Evolutionary conservation across 352 stramenopile genomes (phyloP), one percentile per base, ranked within the genome.

Genomic region (Globisporangium cylindrosporum): DNA sequence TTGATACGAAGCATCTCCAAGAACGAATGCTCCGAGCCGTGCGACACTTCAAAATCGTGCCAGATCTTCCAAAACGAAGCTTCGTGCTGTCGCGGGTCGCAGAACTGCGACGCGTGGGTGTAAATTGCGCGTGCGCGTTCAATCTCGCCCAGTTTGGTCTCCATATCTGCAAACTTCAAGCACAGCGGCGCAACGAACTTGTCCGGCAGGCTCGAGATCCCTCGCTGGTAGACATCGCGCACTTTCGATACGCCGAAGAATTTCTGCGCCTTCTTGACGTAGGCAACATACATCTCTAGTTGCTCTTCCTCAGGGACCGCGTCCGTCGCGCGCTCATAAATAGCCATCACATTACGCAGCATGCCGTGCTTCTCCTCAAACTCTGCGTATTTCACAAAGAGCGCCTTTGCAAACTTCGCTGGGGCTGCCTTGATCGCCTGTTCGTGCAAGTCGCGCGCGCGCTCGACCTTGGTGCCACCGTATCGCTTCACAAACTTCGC

Each of bases 1-100:
- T 99, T 99, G 60, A 99, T 94, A 12, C 97, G 91, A 24, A 99
- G 78, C 97, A 99, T 99, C 71, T 99, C 98, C 22, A 98, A 76
- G 80, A 99, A 99, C 15, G 97, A 99, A 64, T 99, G 97, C 74
- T 99, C 97, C 66, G 86, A 93, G 18, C 98, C 98, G 74, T 99
- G 91, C 10, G 92, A 87, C 12, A 98, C 91, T 71, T 98, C 95
- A 67, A 98, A 98, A 18, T 98, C 92, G 71, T 97, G 85, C 98
- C 98, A 99, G 14, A 91, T 72, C 36, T 91, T 92, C 98, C 98
- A 99, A 73, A 99, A 99, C 32, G 89, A 86, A 3, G 82, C 86
- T 64, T 97, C 89, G 68, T 98, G 84, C 29, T 89, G 81, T n/a
- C 95, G 84, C 3, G 97, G 97, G 77, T 99, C 97, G 49, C 96